Evolutionary conservation across 169 alveolate species (phyloP).

Genomic region (Eimeria acervulina): DNA sequence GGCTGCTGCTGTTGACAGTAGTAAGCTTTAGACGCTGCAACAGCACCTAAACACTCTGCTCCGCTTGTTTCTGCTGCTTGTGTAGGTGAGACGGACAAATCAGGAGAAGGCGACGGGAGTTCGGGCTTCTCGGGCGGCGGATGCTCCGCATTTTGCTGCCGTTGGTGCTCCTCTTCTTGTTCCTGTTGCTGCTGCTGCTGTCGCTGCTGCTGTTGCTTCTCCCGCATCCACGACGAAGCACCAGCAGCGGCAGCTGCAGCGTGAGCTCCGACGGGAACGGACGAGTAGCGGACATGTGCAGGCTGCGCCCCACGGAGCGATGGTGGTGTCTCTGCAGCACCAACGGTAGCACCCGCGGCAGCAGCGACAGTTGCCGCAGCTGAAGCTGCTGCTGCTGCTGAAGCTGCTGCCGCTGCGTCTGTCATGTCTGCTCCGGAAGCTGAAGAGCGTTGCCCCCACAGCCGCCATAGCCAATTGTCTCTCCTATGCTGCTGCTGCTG

Average conservation of each 20-base stretch:
- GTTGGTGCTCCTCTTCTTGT: not conserved
- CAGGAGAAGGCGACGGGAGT: constrained; percentile 1
- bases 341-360: constrained; percentile 41
- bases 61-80: constrained; percentile 44
- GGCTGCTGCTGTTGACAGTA: not conserved
- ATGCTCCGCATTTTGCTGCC: not conserved
- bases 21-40: constrained; percentile 1
- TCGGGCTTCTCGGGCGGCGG: constrained; percentile 3
- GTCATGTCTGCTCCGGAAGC: constrained; percentile 32
- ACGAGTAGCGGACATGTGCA: constrained; percentile 40
- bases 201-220: constrained; percentile 37
- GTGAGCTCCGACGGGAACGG: constrained; percentile 46
- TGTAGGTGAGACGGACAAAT: constrained; percentile 6
- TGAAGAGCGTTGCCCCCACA: constrained; percentile 70
- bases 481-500: constrained; percentile 73
- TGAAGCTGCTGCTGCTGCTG: constrained; percentile 65
- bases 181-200: not conserved
- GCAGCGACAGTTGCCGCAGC: not conserved
- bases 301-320: constrained; percentile 52
- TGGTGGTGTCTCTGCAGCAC: constrained; percentile 24
- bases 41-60: constrained; percentile 17
- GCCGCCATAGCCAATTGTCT: constrained; percentile 69
- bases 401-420: constrained; percentile 58
- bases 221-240: constrained; percentile 56
- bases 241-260: constrained; percentile 71